Percentiles rank a stretch among this genome's conserved stretches.
phyloP scores from a whole-genome alignment of 495 filamentous ascomycete genomes.

The Penicillium parvum region DNA sequence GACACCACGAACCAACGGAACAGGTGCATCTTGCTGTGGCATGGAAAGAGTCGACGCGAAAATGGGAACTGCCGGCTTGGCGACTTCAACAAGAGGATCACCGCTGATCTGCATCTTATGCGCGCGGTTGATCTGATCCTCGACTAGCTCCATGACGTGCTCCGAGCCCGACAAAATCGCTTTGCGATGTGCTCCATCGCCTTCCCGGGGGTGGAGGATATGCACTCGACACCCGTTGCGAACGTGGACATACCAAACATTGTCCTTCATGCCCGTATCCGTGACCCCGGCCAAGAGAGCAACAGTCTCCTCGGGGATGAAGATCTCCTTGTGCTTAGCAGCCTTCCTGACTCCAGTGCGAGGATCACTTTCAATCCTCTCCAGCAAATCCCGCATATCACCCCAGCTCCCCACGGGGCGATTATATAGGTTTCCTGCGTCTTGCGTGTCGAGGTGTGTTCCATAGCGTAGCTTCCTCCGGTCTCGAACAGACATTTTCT shows the following conservation, averaged over 20 bases:
- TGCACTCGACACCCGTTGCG: constrained; percentile 41
- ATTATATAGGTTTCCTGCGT: too few relatives aligned
- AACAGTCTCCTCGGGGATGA: constrained; percentile 38
- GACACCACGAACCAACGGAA: constrained; percentile 31
- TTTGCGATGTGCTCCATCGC: constrained; percentile 31
- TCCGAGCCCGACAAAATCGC: constrained; percentile 35
- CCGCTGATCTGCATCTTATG: constrained; percentile 22
- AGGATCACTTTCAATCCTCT: constrained; percentile 15
- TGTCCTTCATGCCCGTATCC: constrained; percentile 26
- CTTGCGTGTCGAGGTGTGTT: constrained; percentile 10
- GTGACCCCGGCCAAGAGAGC: constrained; percentile 31
- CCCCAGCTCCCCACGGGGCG: constrained; percentile 20
- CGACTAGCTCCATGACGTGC: constrained; percentile 28
- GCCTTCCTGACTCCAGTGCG: constrained; percentile 7
- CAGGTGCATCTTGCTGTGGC: constrained; percentile 10
- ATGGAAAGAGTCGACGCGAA: constrained; percentile 23
- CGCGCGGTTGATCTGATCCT: constrained; percentile 19
- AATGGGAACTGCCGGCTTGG: constrained; percentile 30
- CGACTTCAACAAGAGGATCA: constrained; percentile 29
- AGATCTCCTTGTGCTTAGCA: constrained; percentile 26
- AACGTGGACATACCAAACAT: constrained; percentile 35
- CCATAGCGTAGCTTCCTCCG: constrained; percentile 29
- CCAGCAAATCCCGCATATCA: constrained; percentile 23
- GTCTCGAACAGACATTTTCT: constrained; percentile 20
- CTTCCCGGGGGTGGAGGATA: constrained; percentile 26